These are phyloP conservation scores for Bryum argenteum DNA, from an alignment of 225 moss, liverwort and hornwort genomes.

Conservation along the genomic window DNA sequence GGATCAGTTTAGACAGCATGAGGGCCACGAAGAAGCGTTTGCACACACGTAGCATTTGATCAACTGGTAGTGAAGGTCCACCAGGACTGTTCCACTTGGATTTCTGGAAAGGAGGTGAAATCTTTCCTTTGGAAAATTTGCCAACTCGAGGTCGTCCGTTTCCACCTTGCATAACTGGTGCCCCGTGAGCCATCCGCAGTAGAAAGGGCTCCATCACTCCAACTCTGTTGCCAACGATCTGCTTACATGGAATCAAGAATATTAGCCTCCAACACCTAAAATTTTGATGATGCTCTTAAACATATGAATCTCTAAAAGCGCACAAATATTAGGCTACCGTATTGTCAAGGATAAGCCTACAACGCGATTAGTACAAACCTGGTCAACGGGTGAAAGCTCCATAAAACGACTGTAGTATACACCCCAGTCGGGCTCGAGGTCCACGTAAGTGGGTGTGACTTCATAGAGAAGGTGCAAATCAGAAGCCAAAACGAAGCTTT, in stretches of 20 bases:
- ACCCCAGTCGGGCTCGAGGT: conserved; percentile 92
- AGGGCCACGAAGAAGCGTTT: conserved; percentile 91
- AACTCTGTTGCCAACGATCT: conserved; percentile 90
- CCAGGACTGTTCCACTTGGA: conserved; percentile 47
- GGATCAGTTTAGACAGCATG: conserved; percentile 92
- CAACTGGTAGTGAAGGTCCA: conserved; percentile 58
- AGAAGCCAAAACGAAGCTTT: conserved; percentile 91
- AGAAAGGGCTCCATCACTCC: conserved; percentile 91
- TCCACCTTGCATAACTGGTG: conserved; percentile 61
- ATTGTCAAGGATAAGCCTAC: conserved; percentile 10
- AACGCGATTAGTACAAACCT: conserved; percentile 54
- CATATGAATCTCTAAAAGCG: conserved; percentile 5
- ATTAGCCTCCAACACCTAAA: neutral
- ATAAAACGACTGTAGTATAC: conserved; percentile 87
- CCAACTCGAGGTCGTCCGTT: conserved; percentile 64
- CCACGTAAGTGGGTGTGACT: conserved; percentile 93
- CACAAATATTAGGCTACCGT: neutral
- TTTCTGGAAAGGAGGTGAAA: conserved; percentile 54
- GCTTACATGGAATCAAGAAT: conserved; percentile 27
- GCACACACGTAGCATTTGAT: conserved; percentile 78
- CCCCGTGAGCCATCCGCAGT: conserved; percentile 98
- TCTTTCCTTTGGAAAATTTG: conserved; percentile 48
- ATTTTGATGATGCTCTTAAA: neutral
- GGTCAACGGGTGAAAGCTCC: conserved; percentile 87
- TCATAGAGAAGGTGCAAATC: conserved; percentile 98